Conservation (phyloP, 2,329 filamentous ascomycete genomes). For the Colletotrichum falcatum region DNA sequence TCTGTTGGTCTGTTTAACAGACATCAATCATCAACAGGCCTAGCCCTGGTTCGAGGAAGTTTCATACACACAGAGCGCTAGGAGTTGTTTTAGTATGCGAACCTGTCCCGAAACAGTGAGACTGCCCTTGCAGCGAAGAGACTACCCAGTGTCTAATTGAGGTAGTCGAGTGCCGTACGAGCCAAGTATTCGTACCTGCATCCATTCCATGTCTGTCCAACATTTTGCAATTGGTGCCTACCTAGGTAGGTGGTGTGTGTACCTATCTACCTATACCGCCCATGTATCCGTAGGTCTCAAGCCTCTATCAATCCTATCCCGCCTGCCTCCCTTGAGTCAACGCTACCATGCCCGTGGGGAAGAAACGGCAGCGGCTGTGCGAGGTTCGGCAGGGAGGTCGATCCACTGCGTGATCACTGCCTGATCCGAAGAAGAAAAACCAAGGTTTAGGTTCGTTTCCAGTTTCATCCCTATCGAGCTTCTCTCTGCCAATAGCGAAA, state of each 20-base stretch:
- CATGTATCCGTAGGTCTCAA: neutral
- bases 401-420: too few relatives aligned
- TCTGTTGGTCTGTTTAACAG: neutral
- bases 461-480: neutral
- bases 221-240: neutral
- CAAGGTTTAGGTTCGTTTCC: neutral
- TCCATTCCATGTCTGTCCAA: neutral
- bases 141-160: conserved; percentile 25
- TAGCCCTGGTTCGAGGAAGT: conserved; percentile 21
- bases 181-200: conserved; percentile 6
- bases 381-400: too few relatives aligned
- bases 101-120: conserved; percentile 1
- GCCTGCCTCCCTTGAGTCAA: neutral
- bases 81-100: conserved; percentile 19
- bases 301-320: neutral
- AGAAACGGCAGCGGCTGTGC: too few relatives aligned
- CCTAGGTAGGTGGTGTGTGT: too few relatives aligned
- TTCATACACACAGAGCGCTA: neutral
- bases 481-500: neutral
- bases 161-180: conserved; percentile 5
- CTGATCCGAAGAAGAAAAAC: conserved; percentile 3
- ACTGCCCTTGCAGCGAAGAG: conserved; percentile 1
- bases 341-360: too few relatives aligned
- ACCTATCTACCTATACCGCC: too few relatives aligned
- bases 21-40: conserved; percentile 24